Evolutionary conservation across 257 asterid genomes (phyloP).

Genomic region (Thymus quinquecostatus): DNA sequence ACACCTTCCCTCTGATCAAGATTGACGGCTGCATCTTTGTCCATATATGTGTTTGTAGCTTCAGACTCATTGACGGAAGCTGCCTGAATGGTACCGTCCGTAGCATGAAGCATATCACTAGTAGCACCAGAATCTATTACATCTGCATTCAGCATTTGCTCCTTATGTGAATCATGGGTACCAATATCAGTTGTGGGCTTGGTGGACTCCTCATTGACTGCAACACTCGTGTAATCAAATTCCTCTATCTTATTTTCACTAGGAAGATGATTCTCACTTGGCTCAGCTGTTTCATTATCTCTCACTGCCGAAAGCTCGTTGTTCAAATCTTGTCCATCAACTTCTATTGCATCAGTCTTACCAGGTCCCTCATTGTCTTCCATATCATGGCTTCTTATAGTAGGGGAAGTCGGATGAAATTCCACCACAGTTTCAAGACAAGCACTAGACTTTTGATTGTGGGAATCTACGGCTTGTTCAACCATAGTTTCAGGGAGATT

Average conservation of each 20-base stretch:
- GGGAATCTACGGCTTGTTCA: conserved; percentile 31
- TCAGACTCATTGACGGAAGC: conserved; percentile 36
- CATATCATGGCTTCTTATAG: conserved; percentile 37
- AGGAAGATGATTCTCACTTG: conserved; percentile 34
- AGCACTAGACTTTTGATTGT: conserved; percentile 30
- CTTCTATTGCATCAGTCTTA: conserved; percentile 30
- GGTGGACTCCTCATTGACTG: conserved; percentile 11
- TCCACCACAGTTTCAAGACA: conserved; percentile 37
- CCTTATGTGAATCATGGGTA: conserved; percentile 8
- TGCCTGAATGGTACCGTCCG: conserved; percentile 32
- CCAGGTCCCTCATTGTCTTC: conserved; percentile 34
- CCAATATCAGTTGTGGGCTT: neutral
- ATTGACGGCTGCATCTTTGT: conserved; percentile 38
- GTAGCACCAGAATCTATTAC: conserved; percentile 12
- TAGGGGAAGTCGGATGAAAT: conserved; percentile 32
- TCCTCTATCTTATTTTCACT: conserved; percentile 40
- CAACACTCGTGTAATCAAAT: conserved; percentile 25
- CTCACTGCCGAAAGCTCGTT: conserved; percentile 35
- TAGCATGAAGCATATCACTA: conserved; percentile 34
- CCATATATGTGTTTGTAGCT: conserved; percentile 36
- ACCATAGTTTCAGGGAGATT: conserved; percentile 31
- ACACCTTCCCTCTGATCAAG: conserved; percentile 42
- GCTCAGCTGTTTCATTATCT: conserved; percentile 42
- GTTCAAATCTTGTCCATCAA: conserved; percentile 32
- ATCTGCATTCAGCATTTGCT: neutral